A percentile compares a stretch with the other conserved stretches of the same genome.
Evolutionary conservation across 139 green algal species (phyloP).

Genomic region (Chlorella sp.): DNA sequence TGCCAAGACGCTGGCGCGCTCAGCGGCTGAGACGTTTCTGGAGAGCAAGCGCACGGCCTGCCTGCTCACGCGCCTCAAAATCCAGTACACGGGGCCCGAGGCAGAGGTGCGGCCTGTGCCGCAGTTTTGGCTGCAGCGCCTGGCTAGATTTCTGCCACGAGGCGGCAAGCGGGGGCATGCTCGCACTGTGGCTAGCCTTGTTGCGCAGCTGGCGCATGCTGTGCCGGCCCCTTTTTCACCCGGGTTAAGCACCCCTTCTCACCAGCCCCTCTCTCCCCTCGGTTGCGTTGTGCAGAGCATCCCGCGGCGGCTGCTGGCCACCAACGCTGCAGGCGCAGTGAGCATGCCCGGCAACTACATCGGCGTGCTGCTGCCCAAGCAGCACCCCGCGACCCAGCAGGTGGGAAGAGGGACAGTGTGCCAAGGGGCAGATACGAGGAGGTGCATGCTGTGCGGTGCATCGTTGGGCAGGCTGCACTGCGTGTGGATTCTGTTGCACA

Average conservation of each 20-base stretch:
- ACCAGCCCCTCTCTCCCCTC: neutral
- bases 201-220: too few relatives aligned
- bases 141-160: too few relatives aligned
- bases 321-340: neutral
- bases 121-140: neutral
- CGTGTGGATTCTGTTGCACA: too few relatives aligned
- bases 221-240: too few relatives aligned
- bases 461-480: too few relatives aligned
- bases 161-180: too few relatives aligned
- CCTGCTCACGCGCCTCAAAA: neutral
- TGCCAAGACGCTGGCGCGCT: neutral
- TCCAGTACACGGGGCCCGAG: neutral
- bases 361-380: constrained; percentile 11
- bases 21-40: neutral
- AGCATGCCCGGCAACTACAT: neutral
- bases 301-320: neutral
- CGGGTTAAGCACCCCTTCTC: neutral
- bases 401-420: too few relatives aligned
- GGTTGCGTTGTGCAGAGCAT: neutral
- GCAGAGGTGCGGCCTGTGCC: neutral
- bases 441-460: too few relatives aligned
- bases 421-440: too few relatives aligned
- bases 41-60: neutral
- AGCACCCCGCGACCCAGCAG: neutral
- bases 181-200: too few relatives aligned